Base-by-base conservation (phyloP, 371 early-diverging fungal genomes). In the Mortierella sp. region DNA sequence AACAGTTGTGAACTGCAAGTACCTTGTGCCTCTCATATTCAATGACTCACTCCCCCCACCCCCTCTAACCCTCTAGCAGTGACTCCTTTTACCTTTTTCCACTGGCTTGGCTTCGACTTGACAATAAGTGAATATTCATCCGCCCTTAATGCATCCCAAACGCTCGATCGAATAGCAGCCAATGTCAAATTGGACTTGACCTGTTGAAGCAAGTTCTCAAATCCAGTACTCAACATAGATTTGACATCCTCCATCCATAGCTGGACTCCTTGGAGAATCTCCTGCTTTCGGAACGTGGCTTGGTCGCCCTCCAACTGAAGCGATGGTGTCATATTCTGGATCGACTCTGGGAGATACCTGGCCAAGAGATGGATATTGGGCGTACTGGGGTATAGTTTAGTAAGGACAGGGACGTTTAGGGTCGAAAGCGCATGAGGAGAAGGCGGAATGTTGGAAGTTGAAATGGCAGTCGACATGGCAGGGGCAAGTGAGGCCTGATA, bases 281-380 rank as follows among this genome's bases (percentile, higher is more conserved):
- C 70, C 19, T 67, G 64, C 14, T 61, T 58, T n/a, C 76, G 52
- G 12, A 85, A 67, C 0, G 60, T 58, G 0, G 69, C 81, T 3
- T 55, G 46, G 4, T 48, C 28, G 0, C 72, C 68, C 2, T 71
- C 72, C 14, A 82, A 68, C 21, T 83, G 75, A 28, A 87, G 74
- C 0, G 66, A 60, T 1, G 89, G 89, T 6, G 80, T 82, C 64
- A 81, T 87, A 12, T 80, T 83, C 63, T 87, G 89, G 25, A 89
- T 60, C 2, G 80, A 58, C 21, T 86, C 85, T 3, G 89, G 89
- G 11, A 88, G 74, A 66, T 87, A 86, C 5, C 89, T 84, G 15
- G 87, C 82, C 44, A 89, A 79, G 12, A 89, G 81, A 51, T 87
- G 87, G 2, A 85, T 85, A 48, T 88, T 88, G 28, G 88, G 85